Percentiles rank a stretch among this genome's conserved stretches.
phyloP scores from a whole-genome alignment of 768 basidiomycete species.

The Boletus sensibilis region DNA sequence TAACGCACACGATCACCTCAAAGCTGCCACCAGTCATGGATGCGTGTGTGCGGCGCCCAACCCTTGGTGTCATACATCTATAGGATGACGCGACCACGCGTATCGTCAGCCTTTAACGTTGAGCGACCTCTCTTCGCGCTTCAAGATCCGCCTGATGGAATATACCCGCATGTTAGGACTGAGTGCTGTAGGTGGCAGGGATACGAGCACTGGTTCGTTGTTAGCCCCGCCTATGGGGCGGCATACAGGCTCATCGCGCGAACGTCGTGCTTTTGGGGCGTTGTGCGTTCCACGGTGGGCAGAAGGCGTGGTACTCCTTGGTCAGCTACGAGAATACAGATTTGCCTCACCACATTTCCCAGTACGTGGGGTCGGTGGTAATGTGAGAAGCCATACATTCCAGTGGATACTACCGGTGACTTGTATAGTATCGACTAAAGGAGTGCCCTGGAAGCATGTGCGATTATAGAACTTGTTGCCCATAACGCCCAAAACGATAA shows the following conservation, averaged over 20 bases:
- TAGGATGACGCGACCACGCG: background rate
- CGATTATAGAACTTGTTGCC: background rate
- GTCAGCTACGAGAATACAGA: background rate
- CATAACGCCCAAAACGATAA: slow-evolving; percentile 1
- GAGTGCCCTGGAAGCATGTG: background rate
- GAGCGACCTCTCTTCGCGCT: background rate
- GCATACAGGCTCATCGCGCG: slow-evolving; percentile 3
- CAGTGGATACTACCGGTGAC: background rate
- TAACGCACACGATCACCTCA: slow-evolving; percentile 7
- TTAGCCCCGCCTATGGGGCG: background rate
- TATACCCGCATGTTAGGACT: background rate
- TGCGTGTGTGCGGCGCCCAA: slow-evolving; percentile 5
- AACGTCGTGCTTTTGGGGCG: slow-evolving; percentile 3
- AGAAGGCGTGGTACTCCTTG: background rate
- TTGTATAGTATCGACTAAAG: background rate
- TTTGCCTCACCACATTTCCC: background rate
- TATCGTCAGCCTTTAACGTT: background rate
- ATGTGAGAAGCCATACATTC: background rate
- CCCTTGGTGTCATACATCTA: slow-evolving; percentile 5
- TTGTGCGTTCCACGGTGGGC: slow-evolving; percentile 2
- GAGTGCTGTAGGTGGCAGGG: slow-evolving; percentile 4
- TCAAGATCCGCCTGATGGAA: slow-evolving; percentile 19
- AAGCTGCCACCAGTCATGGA: slow-evolving; percentile 15
- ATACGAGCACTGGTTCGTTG: slow-evolving; percentile 13
- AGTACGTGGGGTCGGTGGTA: background rate